Base-by-base conservation (phyloP, 805 yeast species). In the Metschnikowia chrysomelidarum region DNA sequence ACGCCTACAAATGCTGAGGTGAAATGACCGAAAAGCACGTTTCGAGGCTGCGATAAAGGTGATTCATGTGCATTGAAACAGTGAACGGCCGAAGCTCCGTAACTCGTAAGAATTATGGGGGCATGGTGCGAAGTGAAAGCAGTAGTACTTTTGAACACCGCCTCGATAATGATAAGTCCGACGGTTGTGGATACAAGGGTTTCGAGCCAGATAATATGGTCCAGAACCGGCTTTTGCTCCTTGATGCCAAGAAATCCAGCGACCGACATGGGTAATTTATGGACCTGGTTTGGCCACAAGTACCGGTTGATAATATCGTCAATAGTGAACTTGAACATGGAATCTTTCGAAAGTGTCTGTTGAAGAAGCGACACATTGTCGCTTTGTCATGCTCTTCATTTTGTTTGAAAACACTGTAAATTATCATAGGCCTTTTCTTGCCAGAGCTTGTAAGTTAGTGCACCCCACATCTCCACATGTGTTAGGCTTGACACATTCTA, bases 21-120 rank as follows among this genome's bases (percentile, higher is more conserved):
- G 38, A 80, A 67, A 32, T 79, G 80, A 4, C 86, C 86, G 27
- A 74, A 24, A 9, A 80, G 31, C 2, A 79, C 59, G 50, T 74
- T 76, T 30, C 86, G 55, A 0, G 87, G 87, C 57, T 80, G 87
- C 1, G 84, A 76, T 29, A 80, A 56, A 1, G 87, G 86, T 0
- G 73, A 71, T 14, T 54, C 67, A n/a, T 62, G 57, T 2, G 75
- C 71, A 49, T 79, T 80, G 56, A 73, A 80, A 25, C 75, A 59
- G 9, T 81, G 59, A 22, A 80, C 71, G 1, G 84, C 82, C 2
- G 80, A 62, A 0, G 87, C 87, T 0, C 81, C 87, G 45, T 75
- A 75, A 43, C 71, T 60, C 2, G 80, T 80, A 24, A 75, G 59
- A n/a, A 76, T 62, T 7, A 64, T 49, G 3, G 80, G 79, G 0